phyloP scores from a whole-genome alignment of 257 asterid species.

The Leptodermis oblonga region DNA sequence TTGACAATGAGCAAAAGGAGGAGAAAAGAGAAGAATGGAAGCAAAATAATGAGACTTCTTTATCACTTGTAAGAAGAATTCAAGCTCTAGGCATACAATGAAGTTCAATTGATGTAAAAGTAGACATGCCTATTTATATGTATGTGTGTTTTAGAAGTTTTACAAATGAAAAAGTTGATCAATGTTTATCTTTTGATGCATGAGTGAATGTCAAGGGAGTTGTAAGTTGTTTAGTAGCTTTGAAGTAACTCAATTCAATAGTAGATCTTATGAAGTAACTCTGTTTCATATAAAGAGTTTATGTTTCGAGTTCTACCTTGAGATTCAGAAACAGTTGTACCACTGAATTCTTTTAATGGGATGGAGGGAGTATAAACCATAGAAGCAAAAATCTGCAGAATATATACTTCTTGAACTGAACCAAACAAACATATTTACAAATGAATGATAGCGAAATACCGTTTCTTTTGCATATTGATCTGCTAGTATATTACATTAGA shows the following conservation, averaged over 20 bases:
- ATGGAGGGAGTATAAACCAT: no score
- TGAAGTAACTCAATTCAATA: not conserved
- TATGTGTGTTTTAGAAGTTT: not conserved
- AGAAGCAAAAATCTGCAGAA: no score
- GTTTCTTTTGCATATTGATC: no score
- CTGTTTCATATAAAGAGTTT: no score
- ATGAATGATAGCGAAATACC: not conserved
- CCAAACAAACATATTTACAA: not conserved
- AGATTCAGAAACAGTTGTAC: no score
- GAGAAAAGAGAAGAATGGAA: slow-evolving; percentile 70
- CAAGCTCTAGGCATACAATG: slow-evolving; percentile 85
- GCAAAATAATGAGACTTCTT: slow-evolving; percentile 52
- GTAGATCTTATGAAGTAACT: no score
- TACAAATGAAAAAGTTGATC: not conserved
- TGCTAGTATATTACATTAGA: no score
- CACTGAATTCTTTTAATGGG: no score
- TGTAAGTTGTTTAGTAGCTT: not conserved
- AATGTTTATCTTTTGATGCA: not conserved
- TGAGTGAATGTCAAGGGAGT: not conserved
- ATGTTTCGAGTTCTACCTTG: no score
- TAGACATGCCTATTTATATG: no score
- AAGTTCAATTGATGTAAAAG: no score
- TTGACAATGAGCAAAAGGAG: slow-evolving; percentile 32
- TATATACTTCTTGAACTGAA: not conserved
- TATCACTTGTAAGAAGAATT: slow-evolving; percentile 64